A percentile compares a stretch with the other conserved stretches of the same genome.
phyloP scores from a whole-genome alignment of 139 green algal species.

The Chlamydomonas asymmetrica region DNA sequence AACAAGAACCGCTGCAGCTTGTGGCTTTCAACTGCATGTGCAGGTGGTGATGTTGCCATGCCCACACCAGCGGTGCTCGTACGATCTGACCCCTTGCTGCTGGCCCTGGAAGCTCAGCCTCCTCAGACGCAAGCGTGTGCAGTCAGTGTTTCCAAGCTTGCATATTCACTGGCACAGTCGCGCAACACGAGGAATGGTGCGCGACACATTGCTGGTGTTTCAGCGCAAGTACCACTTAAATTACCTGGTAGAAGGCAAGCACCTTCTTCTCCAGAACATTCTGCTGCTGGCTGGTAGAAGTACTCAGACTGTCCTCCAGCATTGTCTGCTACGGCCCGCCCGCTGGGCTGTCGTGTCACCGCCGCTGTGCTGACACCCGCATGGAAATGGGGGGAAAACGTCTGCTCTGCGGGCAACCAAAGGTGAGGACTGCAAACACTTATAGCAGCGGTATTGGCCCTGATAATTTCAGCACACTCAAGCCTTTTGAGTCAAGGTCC shows the following conservation, averaged over 20 bases:
- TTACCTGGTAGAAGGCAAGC: slow-evolving; percentile 22
- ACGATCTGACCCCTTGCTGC: too few relatives aligned
- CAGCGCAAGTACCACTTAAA: slow-evolving; percentile 2
- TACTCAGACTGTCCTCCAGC: slow-evolving; percentile 50
- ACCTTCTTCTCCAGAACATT: slow-evolving; percentile 59
- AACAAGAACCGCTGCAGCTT: neutral
- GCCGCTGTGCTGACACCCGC: neutral
- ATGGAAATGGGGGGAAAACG: too few relatives aligned
- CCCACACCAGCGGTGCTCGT: neutral
- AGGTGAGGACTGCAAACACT: too few relatives aligned
- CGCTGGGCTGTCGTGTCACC: too few relatives aligned
- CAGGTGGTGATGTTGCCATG: neutral
- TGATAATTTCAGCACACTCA: too few relatives aligned
- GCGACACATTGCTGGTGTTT: neutral
- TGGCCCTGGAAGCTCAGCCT: neutral
- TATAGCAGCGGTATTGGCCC: too few relatives aligned
- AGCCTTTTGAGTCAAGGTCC: too few relatives aligned
- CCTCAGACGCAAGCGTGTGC: neutral
- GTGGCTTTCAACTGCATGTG: neutral
- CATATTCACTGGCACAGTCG: too few relatives aligned
- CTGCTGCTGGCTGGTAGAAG: slow-evolving; percentile 52
- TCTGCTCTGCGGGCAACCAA: too few relatives aligned
- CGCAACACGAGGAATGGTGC: neutral
- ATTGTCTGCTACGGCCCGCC: slow-evolving; percentile 32
- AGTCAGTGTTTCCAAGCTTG: too few relatives aligned